Percentiles rank a stretch among this genome's conserved stretches.
Evolutionary conservation across 768 basidiomycete species (phyloP).

Genomic region (Psilocybe cyanescens): DNA sequence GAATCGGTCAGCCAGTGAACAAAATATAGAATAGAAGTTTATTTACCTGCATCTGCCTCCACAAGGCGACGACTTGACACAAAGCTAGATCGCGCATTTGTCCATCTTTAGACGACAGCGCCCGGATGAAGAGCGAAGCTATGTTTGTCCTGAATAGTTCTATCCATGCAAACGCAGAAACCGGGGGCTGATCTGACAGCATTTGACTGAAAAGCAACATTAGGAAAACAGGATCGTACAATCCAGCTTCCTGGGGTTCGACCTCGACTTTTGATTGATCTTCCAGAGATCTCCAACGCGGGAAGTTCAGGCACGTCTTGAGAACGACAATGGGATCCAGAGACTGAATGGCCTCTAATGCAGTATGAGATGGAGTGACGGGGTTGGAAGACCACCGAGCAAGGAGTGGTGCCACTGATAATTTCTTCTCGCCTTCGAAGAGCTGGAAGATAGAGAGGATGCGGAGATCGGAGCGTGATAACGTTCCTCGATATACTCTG

Average conservation of each 20-base stretch:
- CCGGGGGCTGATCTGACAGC: constrained; percentile 60
- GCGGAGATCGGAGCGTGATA: constrained; percentile 64
- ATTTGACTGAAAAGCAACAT: constrained; percentile 68
- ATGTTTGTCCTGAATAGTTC: constrained; percentile 84
- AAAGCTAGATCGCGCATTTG: constrained; percentile 63
- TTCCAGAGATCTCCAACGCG: constrained; percentile 59
- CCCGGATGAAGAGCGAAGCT: constrained; percentile 71
- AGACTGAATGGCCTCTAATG: constrained; percentile 68
- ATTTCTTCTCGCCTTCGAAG: constrained; percentile 73
- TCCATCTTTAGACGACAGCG: constrained; percentile 68
- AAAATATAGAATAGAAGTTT: background rate
- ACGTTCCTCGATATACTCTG: constrained; percentile 73
- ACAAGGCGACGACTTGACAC: constrained; percentile 63
- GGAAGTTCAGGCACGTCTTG: constrained; percentile 73
- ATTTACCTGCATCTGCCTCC: constrained; percentile 66
- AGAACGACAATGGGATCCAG: constrained; percentile 73
- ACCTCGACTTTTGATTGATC: constrained; percentile 33
- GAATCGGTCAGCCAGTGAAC: background rate
- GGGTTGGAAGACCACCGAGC: constrained; percentile 62
- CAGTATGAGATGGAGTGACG: constrained; percentile 44
- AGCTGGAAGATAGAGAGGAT: constrained; percentile 78
- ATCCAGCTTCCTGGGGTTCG: constrained; percentile 35
- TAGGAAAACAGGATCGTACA: constrained; percentile 86
- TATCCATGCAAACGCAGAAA: constrained; percentile 78
- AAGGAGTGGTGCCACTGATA: constrained; percentile 67